phyloP scores from a whole-genome alignment of 2,329 filamentous ascomycete genomes.

The Pyricularia pennisetigena region DNA sequence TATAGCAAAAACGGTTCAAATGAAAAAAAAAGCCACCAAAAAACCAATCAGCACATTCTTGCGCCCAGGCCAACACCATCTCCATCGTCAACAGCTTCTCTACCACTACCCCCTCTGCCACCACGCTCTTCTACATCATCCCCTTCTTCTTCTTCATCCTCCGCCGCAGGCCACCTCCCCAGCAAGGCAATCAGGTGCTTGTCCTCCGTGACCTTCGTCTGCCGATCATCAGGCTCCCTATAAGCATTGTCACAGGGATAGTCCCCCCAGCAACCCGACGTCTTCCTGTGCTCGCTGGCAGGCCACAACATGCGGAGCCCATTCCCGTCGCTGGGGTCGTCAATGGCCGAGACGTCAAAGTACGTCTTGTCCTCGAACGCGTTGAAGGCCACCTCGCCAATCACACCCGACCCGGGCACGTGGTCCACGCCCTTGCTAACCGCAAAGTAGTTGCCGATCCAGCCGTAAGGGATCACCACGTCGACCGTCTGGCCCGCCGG shows the following conservation, averaged over 20 bases:
- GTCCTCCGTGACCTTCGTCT: conserved; percentile 25
- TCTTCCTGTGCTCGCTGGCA: conserved; percentile 13
- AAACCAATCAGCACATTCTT: not conserved
- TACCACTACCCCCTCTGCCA: not conserved
- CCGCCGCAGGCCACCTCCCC: conserved; percentile 6
- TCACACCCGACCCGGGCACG: conserved; percentile 22
- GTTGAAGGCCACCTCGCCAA: conserved; percentile 25
- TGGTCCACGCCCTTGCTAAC: conserved; percentile 19
- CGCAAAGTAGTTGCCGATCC: conserved; percentile 24
- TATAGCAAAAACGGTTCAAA: too few relatives aligned
- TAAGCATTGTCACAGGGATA: conserved; percentile 31
- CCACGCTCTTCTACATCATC: not conserved
- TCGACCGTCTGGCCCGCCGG: conserved; percentile 24
- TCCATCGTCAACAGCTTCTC: not conserved
- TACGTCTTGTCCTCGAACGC: conserved; percentile 24
- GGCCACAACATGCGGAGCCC: conserved; percentile 31
- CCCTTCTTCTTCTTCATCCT: not conserved
- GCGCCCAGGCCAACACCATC: not conserved
- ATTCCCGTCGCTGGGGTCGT: conserved; percentile 26
- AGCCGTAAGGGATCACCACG: conserved; percentile 21
- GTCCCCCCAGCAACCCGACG: conserved; percentile 25
- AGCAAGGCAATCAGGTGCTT: conserved; percentile 23
- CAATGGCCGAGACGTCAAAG: conserved; percentile 36
- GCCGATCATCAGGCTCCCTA: conserved; percentile 27
- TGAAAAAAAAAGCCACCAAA: not conserved